Percentiles rank a stretch among this genome's conserved stretches.
These are phyloP conservation scores for Intubia oerlemansii DNA, from an alignment of 2,329 filamentous ascomycete species.

Conservation along the genomic window DNA sequence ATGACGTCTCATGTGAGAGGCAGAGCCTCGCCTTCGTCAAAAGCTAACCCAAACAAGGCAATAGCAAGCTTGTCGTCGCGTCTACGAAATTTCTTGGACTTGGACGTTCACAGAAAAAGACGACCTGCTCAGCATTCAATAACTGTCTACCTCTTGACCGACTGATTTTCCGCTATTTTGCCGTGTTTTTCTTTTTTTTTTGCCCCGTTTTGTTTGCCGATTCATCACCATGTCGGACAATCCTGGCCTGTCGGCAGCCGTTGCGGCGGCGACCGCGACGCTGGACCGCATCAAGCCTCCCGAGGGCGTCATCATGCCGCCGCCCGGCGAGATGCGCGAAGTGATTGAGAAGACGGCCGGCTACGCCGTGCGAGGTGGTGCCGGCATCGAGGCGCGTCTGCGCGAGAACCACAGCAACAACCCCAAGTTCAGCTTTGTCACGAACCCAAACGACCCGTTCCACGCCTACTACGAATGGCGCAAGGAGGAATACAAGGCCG, in stretches of 20 bases:
- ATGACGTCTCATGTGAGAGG: too few relatives aligned
- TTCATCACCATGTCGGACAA: slow-evolving; percentile 3
- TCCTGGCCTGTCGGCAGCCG: slow-evolving; percentile 20
- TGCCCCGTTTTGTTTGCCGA: too few relatives aligned
- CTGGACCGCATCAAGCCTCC: slow-evolving; percentile 59
- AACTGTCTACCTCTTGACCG: too few relatives aligned
- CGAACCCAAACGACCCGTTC: slow-evolving; percentile 64
- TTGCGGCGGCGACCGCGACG: slow-evolving; percentile 20
- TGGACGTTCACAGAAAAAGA: too few relatives aligned
- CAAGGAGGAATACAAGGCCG: slow-evolving; percentile 63
- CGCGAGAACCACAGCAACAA: slow-evolving; percentile 67
- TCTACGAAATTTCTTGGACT: too few relatives aligned
- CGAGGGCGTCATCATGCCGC: slow-evolving; percentile 66
- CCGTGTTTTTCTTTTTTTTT: too few relatives aligned
- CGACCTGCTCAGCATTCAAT: too few relatives aligned
- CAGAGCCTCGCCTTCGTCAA: too few relatives aligned
- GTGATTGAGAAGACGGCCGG: slow-evolving; percentile 87
- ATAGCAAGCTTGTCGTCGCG: too few relatives aligned
- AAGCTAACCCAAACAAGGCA: too few relatives aligned
- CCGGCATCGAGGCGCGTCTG: slow-evolving; percentile 62
- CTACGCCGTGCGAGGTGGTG: slow-evolving; percentile 53
- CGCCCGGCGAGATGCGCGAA: slow-evolving; percentile 60
- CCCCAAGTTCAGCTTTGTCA: slow-evolving; percentile 82
- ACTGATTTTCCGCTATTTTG: too few relatives aligned
- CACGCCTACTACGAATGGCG: slow-evolving; percentile 82